Evolutionary conservation across 1,284 basidiomycete genomes (phyloP), one percentile per base, ranked within the genome.

Genomic region (Singerocomus rubriflavus): DNA sequence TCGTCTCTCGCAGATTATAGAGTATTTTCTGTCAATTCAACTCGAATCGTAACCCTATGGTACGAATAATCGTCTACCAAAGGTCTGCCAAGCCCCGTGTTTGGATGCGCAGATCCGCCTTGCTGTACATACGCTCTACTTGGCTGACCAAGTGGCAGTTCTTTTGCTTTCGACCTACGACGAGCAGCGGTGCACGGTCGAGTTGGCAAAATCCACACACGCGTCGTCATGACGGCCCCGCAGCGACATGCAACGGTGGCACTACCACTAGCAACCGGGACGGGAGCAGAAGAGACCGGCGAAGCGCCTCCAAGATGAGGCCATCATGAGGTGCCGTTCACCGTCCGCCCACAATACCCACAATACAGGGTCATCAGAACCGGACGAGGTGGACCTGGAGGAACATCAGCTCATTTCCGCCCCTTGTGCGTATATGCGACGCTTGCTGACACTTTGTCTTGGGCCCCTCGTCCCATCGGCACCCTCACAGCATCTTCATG

Each of bases 401-500:
- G 38, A 51, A 39, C 48, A 59, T 64, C 33, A 45, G 61, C 60
- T 34, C 34, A 29, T 36, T 5, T 27, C 25, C 14, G 10, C 10
- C 9, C n/a, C 13, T 0, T 29, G n/a, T n/a, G n/a, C 25, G 13
- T 35, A 12, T 5, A 0, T 12, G 9, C 11, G 0, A 31, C 10
- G 5, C 14, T 25, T 7, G 21, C 21, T 48, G 40, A 60, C 32
- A 7, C n/a, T n/a, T n/a, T n/a, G n/a, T n/a, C n/a, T n/a, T n/a
- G n/a, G n/a, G n/a, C n/a, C n/a, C n/a, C n/a, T n/a, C n/a, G n/a
- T n/a, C n/a, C n/a, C n/a, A n/a, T 33, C n/a, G 14, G 6, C 29
- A n/a, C 14, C 4, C 9, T 21, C 26, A 87, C n/a, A n/a, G 84
- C 16, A 71, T 88, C 35, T 86, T 81, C 64, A 70, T 69, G 44